These are phyloP conservation scores for Hemerocallis citrina DNA, from an alignment of 106 monocot species.

Conservation along the genomic window DNA sequence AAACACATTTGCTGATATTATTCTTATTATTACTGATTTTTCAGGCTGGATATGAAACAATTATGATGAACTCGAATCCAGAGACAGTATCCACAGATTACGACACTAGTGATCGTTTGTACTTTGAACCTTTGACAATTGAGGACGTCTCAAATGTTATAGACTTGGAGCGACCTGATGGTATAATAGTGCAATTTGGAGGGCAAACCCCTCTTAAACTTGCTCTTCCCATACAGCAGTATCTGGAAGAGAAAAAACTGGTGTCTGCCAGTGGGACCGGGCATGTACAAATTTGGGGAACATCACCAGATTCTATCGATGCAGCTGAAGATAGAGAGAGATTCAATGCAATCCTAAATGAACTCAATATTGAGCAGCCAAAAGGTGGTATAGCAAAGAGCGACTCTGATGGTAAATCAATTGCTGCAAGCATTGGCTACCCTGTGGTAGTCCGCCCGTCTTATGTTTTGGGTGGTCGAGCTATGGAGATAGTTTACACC, in stretches of 20 bases:
- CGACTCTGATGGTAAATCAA: constrained; percentile 63
- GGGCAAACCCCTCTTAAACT: constrained; percentile 98
- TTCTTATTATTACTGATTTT: not conserved
- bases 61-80: constrained; percentile 99
- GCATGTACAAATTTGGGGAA: constrained; percentile 78
- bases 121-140: constrained; percentile 91
- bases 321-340: constrained; percentile 93
- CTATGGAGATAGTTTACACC: constrained; percentile 92
- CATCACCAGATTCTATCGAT: constrained; percentile 93
- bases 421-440: constrained; percentile 80
- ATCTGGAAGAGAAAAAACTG: constrained; percentile 55
- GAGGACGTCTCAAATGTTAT: constrained; percentile 94
- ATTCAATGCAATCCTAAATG: constrained; percentile 81
- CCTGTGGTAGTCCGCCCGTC: constrained; percentile 95
- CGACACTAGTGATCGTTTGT: constrained; percentile 91
- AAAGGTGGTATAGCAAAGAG: constrained; percentile 95
- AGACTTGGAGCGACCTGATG: constrained; percentile 79
- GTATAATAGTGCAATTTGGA: constrained; percentile 96
- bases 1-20: not conserved
- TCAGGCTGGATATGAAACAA: constrained; percentile 89
- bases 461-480: constrained; percentile 93
- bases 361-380: constrained; percentile 80
- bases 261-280: constrained; percentile 44
- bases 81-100: constrained; percentile 99
- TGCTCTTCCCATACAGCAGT: constrained; percentile 72